Conservation (phyloP, 23 red algal species). For the Gracilaria domingensis region DNA sequence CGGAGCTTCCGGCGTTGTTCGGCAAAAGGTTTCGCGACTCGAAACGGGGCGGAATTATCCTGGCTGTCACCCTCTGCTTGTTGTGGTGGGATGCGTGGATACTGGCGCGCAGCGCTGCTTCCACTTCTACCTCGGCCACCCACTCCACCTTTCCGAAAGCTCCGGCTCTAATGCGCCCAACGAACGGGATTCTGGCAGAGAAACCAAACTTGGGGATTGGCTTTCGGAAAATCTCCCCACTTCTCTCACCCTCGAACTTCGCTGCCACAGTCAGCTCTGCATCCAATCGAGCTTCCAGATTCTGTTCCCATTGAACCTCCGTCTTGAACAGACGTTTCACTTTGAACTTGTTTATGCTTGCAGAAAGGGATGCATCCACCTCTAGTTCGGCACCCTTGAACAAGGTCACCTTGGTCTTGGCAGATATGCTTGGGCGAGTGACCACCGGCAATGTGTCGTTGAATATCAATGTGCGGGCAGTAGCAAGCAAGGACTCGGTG, state of each 20-base stretch:
- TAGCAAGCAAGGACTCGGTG: not conserved
- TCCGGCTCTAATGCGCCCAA: not conserved
- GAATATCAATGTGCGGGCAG: not conserved
- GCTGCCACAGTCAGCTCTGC: not conserved
- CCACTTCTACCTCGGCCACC: not conserved
- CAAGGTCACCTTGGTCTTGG: not conserved
- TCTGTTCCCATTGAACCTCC: slow-evolving; percentile 9
- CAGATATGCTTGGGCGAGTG: not conserved
- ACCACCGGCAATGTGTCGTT: not conserved
- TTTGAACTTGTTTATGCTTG: not conserved
- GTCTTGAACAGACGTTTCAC: not conserved
- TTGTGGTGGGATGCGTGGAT: not conserved
- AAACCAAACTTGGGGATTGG: slow-evolving; percentile 20
- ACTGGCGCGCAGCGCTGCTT: not conserved
- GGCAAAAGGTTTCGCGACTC: not conserved
- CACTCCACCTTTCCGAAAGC: slow-evolving; percentile 11
- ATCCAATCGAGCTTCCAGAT: not conserved
- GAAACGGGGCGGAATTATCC: not conserved
- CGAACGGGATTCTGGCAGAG: slow-evolving; percentile 4
- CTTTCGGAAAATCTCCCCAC: not conserved
- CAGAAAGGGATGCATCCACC: not conserved
- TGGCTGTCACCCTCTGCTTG: slow-evolving; percentile 13
- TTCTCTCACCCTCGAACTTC: not conserved
- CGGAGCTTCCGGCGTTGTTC: not conserved
- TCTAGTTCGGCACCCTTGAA: not conserved